Evolutionary conservation across 208 protist species (phyloP).

Genomic region (Acanthamoeba castellanii): DNA sequence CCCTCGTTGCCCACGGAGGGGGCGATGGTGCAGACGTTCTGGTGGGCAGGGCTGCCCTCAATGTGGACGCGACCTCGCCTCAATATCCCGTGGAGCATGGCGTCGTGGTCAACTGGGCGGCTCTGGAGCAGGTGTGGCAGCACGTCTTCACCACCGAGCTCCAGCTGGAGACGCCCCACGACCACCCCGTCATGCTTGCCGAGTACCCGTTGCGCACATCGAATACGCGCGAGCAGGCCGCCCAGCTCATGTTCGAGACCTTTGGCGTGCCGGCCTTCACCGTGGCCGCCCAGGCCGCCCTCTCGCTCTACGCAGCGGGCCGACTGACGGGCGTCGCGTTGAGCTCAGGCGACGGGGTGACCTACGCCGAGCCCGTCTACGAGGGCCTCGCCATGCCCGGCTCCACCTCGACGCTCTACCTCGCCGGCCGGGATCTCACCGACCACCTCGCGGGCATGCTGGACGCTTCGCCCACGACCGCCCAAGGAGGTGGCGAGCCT

Average conservation of each 20-base stretch:
- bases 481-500: no score
- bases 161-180: slow-evolving; percentile 77
- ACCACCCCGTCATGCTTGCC: slow-evolving; percentile 83
- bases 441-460: neutral
- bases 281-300: slow-evolving; percentile 88
- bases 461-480: neutral
- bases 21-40: neutral
- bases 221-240: slow-evolving; percentile 70
- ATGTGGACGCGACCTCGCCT: neutral
- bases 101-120: slow-evolving; percentile 84
- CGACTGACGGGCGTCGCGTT: slow-evolving; percentile 9
- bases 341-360: neutral
- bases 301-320: neutral
- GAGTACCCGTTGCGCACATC: slow-evolving; percentile 76
- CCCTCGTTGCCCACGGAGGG: neutral
- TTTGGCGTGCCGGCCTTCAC: slow-evolving; percentile 89
- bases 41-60: neutral
- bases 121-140: slow-evolving; percentile 90
- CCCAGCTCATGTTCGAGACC: slow-evolving; percentile 92
- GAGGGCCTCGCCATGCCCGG: neutral
- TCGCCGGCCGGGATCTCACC: neutral
- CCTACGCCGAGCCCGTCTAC: slow-evolving; percentile 21
- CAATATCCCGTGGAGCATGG: slow-evolving; percentile 19
- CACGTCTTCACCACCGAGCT: slow-evolving; percentile 89
- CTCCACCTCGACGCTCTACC: neutral